Percentiles rank a stretch among this genome's conserved stretches.
phyloP scores from a whole-genome alignment of 2,329 filamentous ascomycete genomes.

The Dryadomyces sulphureus region DNA sequence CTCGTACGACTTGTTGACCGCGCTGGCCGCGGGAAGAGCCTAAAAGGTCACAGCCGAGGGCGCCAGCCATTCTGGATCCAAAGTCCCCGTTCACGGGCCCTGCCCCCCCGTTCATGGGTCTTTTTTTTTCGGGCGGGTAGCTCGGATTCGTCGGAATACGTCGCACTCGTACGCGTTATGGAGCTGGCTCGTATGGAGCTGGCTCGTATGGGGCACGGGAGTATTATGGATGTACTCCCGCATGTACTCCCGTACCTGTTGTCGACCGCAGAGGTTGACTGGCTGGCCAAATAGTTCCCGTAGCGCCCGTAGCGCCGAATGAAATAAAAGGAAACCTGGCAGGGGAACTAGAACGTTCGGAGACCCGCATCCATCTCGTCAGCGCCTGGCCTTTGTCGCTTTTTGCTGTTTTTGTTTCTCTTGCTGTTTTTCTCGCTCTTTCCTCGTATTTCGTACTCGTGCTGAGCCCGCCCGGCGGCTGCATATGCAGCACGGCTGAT shows the following conservation, averaged over 20 bases:
- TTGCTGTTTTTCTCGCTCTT: neutral
- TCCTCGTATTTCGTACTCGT: neutral
- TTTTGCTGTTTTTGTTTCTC: neutral
- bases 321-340: no score
- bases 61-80: neutral
- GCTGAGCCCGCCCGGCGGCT: neutral
- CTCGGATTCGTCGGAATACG: neutral
- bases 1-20: neutral
- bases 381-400: neutral
- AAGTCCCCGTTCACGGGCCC: no score
- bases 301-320: slow-evolving; percentile 1
- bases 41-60: slow-evolving; percentile 13
- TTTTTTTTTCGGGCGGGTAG: neutral
- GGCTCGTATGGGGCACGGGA: no score
- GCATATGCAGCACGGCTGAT: neutral
- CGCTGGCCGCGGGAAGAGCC: slow-evolving; percentile 15
- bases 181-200: no score
- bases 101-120: neutral
- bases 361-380: neutral
- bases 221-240: no score
- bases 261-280: no score
- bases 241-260: no score
- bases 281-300: neutral
- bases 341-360: neutral
- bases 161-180: no score